A percentile compares a stretch with the other conserved stretches of the same genome.
phyloP scores from a whole-genome alignment of 495 filamentous ascomycete genomes.

The Hypoxylon fragiforme region DNA sequence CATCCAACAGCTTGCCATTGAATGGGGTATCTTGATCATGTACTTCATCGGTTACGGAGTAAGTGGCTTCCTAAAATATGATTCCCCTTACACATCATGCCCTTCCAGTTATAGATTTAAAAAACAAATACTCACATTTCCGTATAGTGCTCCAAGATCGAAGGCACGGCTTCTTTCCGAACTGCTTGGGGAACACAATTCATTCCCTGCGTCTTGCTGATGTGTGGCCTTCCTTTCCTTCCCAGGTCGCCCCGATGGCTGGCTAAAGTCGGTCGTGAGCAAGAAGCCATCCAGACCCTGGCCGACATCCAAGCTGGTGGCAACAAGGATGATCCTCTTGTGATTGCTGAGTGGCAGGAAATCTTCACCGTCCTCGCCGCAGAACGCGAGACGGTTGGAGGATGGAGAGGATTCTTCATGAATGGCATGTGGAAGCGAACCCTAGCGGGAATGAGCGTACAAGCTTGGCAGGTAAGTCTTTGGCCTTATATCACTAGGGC shows the following conservation, averaged over 20 bases:
- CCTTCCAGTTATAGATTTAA: background rate
- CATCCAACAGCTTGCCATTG: slow-evolving; percentile 77
- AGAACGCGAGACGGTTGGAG: slow-evolving; percentile 53
- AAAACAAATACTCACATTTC: slow-evolving; percentile 44
- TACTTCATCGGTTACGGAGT: slow-evolving; percentile 49
- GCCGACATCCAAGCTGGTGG: slow-evolving; percentile 71
- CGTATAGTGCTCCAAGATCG: slow-evolving; percentile 60
- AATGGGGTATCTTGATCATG: slow-evolving; percentile 64
- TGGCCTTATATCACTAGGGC: background rate
- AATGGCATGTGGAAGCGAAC: slow-evolving; percentile 75
- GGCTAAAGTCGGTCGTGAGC: slow-evolving; percentile 65
- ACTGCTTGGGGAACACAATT: slow-evolving; percentile 76
- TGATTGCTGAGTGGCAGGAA: slow-evolving; percentile 74
- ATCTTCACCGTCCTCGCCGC: slow-evolving; percentile 64
- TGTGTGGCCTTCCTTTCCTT: slow-evolving; percentile 68
- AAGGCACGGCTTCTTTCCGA: slow-evolving; percentile 66
- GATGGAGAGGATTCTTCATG: slow-evolving; percentile 62
- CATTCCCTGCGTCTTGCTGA: slow-evolving; percentile 64
- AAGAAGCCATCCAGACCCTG: slow-evolving; percentile 69
- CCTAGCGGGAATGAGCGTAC: slow-evolving; percentile 67
- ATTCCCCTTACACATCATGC: background rate
- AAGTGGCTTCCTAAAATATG: no score
- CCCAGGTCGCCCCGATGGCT: slow-evolving; percentile 75
- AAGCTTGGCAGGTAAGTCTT: slow-evolving; percentile 50
- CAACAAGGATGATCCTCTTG: slow-evolving; percentile 64